Conservation (phyloP, 257 asterid genomes). For the Knoxia roxburghii region DNA sequence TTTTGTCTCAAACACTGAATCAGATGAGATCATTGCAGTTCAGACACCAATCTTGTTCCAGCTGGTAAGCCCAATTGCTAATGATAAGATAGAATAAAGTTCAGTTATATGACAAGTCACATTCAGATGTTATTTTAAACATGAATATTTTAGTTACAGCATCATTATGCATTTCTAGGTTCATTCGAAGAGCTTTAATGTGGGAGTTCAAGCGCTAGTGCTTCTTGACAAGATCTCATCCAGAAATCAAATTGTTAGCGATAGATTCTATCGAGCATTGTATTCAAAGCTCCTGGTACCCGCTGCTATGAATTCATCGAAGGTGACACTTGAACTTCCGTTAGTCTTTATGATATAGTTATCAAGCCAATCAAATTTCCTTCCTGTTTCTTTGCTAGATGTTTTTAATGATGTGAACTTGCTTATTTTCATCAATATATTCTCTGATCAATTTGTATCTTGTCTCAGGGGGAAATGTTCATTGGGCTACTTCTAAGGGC, state of each 20-base stretch:
- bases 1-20: constrained; percentile 71
- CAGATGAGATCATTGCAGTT: constrained; percentile 71
- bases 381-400: too few relatives aligned
- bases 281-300: constrained; percentile 89
- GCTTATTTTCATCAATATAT: too few relatives aligned
- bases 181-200: constrained; percentile 90
- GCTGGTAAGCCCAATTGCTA: constrained; percentile 47
- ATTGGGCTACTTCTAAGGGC: too few relatives aligned
- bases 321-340: constrained; percentile 33
- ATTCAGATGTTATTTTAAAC: neutral
- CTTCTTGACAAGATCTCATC: constrained; percentile 94
- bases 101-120: neutral
- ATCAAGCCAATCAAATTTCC: too few relatives aligned
- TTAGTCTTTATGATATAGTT: neutral
- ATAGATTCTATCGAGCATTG: constrained; percentile 94
- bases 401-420: too few relatives aligned
- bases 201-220: constrained; percentile 96
- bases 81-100: neutral
- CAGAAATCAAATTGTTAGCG: constrained; percentile 84
- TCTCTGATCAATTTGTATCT: constrained; percentile 13
- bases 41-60: constrained; percentile 90
- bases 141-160: neutral
- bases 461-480: too few relatives aligned
- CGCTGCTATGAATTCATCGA: constrained; percentile 94
- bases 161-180: constrained; percentile 44